phyloP scores from a whole-genome alignment of 2,329 filamentous ascomycete species.

The Fusarium chuoi region DNA sequence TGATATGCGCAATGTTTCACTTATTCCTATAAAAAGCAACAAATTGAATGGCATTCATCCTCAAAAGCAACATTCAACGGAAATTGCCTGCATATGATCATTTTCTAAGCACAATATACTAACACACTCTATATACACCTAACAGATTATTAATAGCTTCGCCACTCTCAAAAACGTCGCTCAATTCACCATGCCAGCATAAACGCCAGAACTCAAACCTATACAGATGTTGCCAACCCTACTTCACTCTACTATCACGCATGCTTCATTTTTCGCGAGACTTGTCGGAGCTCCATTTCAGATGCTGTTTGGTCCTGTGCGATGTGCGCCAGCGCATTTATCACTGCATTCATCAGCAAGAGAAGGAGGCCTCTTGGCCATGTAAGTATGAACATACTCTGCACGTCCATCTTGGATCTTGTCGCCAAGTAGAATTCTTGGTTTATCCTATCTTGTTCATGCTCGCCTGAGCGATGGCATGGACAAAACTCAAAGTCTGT shows the following conservation, averaged over 20 bases:
- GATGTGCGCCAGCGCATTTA: constrained; percentile 36
- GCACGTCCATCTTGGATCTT: constrained; percentile 38
- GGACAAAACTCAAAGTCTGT: constrained; percentile 41
- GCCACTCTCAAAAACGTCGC: not conserved
- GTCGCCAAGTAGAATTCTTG: constrained; percentile 36
- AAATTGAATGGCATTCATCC: not conserved
- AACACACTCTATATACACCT: not conserved
- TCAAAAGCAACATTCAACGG: not conserved
- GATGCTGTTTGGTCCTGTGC: not conserved
- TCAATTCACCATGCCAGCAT: not conserved
- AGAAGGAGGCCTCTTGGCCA: not conserved
- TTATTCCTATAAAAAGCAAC: not conserved
- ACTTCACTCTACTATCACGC: not conserved
- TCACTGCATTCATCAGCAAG: constrained; percentile 31
- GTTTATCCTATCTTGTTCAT: constrained; percentile 33
- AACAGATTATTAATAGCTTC: not conserved
- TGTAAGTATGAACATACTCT: constrained; percentile 28
- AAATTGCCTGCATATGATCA: not conserved
- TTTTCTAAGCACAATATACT: not conserved
- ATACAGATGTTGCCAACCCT: not conserved
- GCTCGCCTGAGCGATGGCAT: constrained; percentile 13
- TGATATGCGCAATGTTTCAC: too few species aligned
- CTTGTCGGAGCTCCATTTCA: not conserved
- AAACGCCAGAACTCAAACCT: not conserved
- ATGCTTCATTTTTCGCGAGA: not conserved